Evolutionary conservation across 192 early-diverging fungal genomes (phyloP), one percentile per base, ranked within the genome.

Genomic region (Coemansia sp.): DNA sequence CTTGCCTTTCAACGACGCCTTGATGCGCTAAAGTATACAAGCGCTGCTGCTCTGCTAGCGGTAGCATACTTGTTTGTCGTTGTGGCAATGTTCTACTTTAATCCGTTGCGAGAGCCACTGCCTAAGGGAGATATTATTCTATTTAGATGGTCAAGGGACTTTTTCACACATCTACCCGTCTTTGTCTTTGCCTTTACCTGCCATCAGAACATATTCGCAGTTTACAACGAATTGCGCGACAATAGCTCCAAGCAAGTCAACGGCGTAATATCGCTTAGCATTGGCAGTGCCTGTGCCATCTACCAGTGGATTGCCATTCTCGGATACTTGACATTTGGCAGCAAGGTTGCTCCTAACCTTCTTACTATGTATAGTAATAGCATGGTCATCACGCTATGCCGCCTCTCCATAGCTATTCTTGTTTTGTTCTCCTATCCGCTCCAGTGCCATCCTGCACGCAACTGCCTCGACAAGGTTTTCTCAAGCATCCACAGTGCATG

Each of bases 101-200:
- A 82, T 11, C 90, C 89, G 10, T 74, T 85, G 15, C 88, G 82
- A 23, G 73, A 77, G 7, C 69, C 86, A n/a, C 85, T 88, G 23
- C 84, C 87, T 5, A 64, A 76, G 35, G 90, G 88, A 23, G 81
- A 88, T 15, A 80, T 93, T 60, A 84, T 86, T 43, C 38, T 85
- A 12, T 71, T 93, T 34, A 77, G 83, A 30, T 76, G 90, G 76
- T 87, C 80, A 15, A 80, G 76, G 36, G 81, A 85, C 39, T 87
- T 92, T 77, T 88, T 94, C 81, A 85, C 88, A 21, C 86, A 87
- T 21, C 73, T 98, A 46, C 98, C 98, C 2, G 92, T 99, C 34
- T 99, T 99, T 87, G 92, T 99, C 20, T 99, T 99, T 88, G 95
- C 95, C 10, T 99, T 97, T 67, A 99, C 98, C 21, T 99, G 97